Evolutionary conservation across 257 asterid genomes (phyloP), one percentile per base, ranked within the genome.

Genomic region (Salvia splendens): DNA sequence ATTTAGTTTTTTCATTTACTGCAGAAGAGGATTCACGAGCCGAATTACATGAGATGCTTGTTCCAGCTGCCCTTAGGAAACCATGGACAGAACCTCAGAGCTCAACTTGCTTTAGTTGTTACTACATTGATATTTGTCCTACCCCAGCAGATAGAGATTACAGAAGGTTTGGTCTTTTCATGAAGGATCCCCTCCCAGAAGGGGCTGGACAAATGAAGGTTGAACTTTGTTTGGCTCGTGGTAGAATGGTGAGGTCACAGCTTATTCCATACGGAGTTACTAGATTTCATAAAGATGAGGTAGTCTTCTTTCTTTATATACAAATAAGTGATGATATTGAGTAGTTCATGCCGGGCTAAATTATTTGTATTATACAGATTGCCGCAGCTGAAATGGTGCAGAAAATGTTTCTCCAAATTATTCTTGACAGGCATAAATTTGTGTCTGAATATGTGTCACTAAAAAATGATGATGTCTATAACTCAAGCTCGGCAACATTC

Each of bases 11-110:
- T 68, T 51, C 72, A 69, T 57, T 62, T 77, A 65, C 74, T 78
- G 76, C 88, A 90, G 97, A 79, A 54, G 89, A 85, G 56, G 87
- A 91, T 45, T 78, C 82, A 40, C 89, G 86, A 69, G 85, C 78
- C 40, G 97, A 87, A 79, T 88, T 94, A 58, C 87, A 91, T 66
- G 93, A 91, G 86, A 94, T 94, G 97, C 87, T 88, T 75, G 87
- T 94, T 79, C 99, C 99, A 35, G 82, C 87, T 51, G 87, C 84
- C 76, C 84, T 94, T 61, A 82, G 78, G 79, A 82, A 78, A 66
- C 78, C 80, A 14, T 91, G 97, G 99, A 79, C 68, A 66, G 75
- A 73, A 47, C 73, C 69, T 64, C 87, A 64, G 54, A 73, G 67
- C 78, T 75, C 82, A 67, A 82, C 87, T 73, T 57, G 28, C 64